phyloP scores from a whole-genome alignment of 441 rosid genomes.

The Populus hybrid region DNA sequence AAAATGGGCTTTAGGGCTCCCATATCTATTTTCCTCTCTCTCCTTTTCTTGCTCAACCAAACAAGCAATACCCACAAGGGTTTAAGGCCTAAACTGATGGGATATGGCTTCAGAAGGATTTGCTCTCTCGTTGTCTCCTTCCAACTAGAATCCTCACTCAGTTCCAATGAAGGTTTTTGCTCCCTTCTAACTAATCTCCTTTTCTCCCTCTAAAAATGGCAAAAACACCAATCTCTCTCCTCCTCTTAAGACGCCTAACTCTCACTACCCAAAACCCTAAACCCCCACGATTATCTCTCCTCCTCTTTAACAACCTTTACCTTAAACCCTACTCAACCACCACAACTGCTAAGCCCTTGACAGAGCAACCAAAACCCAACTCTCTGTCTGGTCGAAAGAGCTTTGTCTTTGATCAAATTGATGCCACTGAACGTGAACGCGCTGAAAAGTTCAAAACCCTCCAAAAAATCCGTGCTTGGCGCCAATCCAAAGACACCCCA shows the following conservation, averaged over 20 bases:
- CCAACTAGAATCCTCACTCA: background rate
- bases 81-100: background rate
- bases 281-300: constrained; percentile 14
- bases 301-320: constrained; percentile 4
- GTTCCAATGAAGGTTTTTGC: constrained; percentile 19
- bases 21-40: background rate
- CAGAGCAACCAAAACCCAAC: constrained; percentile 48
- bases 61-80: background rate
- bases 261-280: constrained; percentile 24
- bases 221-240: constrained; percentile 41
- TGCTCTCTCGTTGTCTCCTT: background rate
- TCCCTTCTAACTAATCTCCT: background rate
- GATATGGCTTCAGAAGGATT: background rate
- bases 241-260: constrained; percentile 48
- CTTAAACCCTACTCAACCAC: constrained; percentile 37
- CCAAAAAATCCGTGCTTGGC: constrained; percentile 88
- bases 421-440: constrained; percentile 70
- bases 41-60: background rate
- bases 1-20: background rate
- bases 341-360: constrained; percentile 37
- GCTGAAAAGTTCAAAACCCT: constrained; percentile 60
- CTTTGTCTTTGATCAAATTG: constrained; percentile 89
- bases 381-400: constrained; percentile 84
- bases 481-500: constrained; percentile 52
- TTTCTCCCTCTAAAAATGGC: constrained; percentile 35